Percentiles rank a stretch among this genome's conserved stretches.
phyloP scores from a whole-genome alignment of 2,329 filamentous ascomycete species.

The Fusarium xylarioides region DNA sequence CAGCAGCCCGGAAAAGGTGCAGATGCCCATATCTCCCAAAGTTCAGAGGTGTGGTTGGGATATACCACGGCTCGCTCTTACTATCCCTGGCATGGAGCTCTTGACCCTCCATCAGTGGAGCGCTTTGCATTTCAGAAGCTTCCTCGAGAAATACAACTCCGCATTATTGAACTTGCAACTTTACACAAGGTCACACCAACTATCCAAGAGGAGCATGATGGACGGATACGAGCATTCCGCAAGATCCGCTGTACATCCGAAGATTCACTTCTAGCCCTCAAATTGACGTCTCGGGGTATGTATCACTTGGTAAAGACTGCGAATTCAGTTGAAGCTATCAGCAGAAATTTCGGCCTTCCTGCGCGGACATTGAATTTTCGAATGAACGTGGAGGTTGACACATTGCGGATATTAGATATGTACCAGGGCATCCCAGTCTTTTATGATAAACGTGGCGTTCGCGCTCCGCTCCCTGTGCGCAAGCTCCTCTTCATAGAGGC shows the following conservation, averaged over 20 bases:
- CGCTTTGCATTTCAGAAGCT: background rate
- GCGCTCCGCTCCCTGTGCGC: background rate
- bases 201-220: background rate
- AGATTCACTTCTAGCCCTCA: background rate
- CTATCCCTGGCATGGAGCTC: background rate
- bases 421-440: background rate
- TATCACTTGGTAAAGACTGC: background rate
- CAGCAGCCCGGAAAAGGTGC: background rate
- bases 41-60: background rate
- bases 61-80: background rate
- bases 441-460: background rate
- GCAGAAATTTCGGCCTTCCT: too few relatives aligned
- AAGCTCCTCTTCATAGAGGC: background rate
- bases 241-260: background rate
- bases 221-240: fast-evolving
- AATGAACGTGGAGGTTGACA: background rate
- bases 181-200: background rate
- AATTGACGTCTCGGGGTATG: background rate
- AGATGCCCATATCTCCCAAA: background rate
- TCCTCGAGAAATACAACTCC: background rate
- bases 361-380: background rate
- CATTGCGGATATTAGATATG: background rate
- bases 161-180: background rate
- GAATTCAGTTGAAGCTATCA: background rate
- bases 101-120: too few relatives aligned